Conservation (phyloP, 2,329 filamentous ascomycete species). For the Amesomyces nigricolor region DNA sequence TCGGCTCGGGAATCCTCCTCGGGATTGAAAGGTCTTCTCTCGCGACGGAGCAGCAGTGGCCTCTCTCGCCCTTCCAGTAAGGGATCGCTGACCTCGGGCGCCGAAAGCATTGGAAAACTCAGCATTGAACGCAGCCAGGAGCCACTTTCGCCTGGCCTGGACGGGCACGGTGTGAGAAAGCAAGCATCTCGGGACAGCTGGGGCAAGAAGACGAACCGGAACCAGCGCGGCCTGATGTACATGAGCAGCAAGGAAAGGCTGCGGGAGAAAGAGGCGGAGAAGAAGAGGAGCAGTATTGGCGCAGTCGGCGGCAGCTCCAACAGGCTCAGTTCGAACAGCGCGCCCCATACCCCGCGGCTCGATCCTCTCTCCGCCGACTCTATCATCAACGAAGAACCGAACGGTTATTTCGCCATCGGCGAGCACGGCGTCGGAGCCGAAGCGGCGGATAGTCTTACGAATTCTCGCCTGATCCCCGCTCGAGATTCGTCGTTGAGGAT, state of each 20-base stretch:
- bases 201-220: slow-evolving; percentile 51
- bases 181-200: slow-evolving; percentile 57
- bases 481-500: slow-evolving; percentile 65
- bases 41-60: slow-evolving; percentile 38
- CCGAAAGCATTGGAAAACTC: slow-evolving; percentile 58
- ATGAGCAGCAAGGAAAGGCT: slow-evolving; percentile 67
- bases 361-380: slow-evolving; percentile 50
- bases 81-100: slow-evolving; percentile 51
- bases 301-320: slow-evolving; percentile 37
- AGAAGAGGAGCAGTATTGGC: slow-evolving; percentile 47
- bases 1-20: slow-evolving; percentile 29
- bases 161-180: slow-evolving; percentile 45
- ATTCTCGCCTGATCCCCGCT: slow-evolving; percentile 54
- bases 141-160: slow-evolving; percentile 38
- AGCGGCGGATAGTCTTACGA: slow-evolving; percentile 28
- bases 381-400: slow-evolving; percentile 51
- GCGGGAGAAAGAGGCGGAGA: slow-evolving; percentile 56
- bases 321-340: slow-evolving; percentile 31
- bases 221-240: slow-evolving; percentile 59
- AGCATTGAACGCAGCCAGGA: slow-evolving; percentile 52
- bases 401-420: slow-evolving; percentile 30
- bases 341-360: slow-evolving; percentile 33
- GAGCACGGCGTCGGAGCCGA: slow-evolving; percentile 17
- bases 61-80: slow-evolving; percentile 54
- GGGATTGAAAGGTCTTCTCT: slow-evolving; percentile 56